phyloP scores from a whole-genome alignment of 169 alveolate genomes.

The Plasmodium inui region DNA sequence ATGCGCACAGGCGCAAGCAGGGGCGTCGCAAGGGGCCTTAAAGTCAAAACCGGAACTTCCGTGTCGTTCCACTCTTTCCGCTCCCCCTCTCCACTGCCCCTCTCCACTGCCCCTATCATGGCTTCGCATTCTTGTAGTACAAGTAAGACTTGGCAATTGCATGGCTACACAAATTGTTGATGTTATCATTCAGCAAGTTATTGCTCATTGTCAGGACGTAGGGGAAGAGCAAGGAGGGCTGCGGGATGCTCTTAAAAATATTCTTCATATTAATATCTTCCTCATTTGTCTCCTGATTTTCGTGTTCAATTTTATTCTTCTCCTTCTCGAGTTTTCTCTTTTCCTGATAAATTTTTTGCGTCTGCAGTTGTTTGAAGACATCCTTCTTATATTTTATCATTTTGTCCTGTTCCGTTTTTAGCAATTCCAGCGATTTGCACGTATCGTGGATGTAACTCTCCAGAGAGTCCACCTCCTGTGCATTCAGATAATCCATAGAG shows the following conservation, averaged over 20 bases:
- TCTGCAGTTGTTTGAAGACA: conserved; percentile 68
- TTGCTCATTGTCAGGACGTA: conserved; percentile 73
- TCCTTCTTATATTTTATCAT: conserved; percentile 65
- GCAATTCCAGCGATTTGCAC: conserved; percentile 43
- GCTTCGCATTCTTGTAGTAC: conserved; percentile 64
- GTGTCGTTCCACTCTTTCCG: background rate
- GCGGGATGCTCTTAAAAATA: conserved; percentile 57
- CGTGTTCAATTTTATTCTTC: conserved; percentile 65
- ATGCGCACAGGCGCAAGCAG: background rate
- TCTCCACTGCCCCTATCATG: background rate
- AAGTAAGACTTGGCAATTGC: conserved; percentile 70
- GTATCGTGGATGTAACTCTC: conserved; percentile 52
- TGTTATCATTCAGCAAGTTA: conserved; percentile 52
- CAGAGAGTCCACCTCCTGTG: conserved; percentile 41
- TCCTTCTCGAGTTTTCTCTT: conserved; percentile 64
- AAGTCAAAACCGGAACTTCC: background rate
- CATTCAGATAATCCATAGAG: conserved; percentile 35
- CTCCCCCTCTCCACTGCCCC: background rate
- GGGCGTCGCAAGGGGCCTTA: background rate
- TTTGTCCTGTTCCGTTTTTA: conserved; percentile 68
- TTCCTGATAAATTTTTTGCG: conserved; percentile 68
- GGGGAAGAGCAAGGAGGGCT: conserved; percentile 61
- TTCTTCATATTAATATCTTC: conserved; percentile 58
- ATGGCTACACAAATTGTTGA: conserved; percentile 71
- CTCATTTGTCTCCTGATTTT: conserved; percentile 58